Evolutionary conservation across 345 rosid genomes (phyloP).

Genomic region (Hirschfeldia incana): DNA sequence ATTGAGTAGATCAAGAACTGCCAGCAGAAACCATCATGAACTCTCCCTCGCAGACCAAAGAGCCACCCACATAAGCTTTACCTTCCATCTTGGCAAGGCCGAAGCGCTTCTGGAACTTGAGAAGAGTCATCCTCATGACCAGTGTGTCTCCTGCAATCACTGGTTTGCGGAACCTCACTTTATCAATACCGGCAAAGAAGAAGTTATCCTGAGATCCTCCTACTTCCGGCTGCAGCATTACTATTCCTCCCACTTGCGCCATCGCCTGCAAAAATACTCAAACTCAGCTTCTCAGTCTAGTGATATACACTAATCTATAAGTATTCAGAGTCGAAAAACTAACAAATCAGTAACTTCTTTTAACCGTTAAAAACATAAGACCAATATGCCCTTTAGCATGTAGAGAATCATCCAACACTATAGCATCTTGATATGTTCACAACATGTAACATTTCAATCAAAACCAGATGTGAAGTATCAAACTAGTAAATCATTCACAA

Average conservation of each 20-base stretch:
- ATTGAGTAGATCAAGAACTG: neutral
- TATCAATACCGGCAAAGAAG: slow-evolving; percentile 89
- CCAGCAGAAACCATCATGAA: slow-evolving; percentile 62
- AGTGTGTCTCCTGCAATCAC: slow-evolving; percentile 93
- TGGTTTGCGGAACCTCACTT: slow-evolving; percentile 88
- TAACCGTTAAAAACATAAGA: no score
- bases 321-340: slow-evolving; percentile 28
- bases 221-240: slow-evolving; percentile 76
- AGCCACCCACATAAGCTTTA: slow-evolving; percentile 84
- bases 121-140: slow-evolving; percentile 89
- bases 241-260: slow-evolving; percentile 94
- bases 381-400: no score
- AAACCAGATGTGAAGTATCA: no score
- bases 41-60: slow-evolving; percentile 84
- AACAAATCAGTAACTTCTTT: slow-evolving; percentile 28
- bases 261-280: slow-evolving; percentile 61
- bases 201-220: slow-evolving; percentile 80
- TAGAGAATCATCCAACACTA: no score
- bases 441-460: no score
- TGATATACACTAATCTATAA: neutral
- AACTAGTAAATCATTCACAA: no score
- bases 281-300: neutral
- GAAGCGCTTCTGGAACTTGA: slow-evolving; percentile 79
- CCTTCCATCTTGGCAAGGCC: slow-evolving; percentile 97
- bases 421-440: no score